Evolutionary conservation across 495 filamentous ascomycete species (phyloP).

Genomic region (Podospora pseudoanserina): DNA sequence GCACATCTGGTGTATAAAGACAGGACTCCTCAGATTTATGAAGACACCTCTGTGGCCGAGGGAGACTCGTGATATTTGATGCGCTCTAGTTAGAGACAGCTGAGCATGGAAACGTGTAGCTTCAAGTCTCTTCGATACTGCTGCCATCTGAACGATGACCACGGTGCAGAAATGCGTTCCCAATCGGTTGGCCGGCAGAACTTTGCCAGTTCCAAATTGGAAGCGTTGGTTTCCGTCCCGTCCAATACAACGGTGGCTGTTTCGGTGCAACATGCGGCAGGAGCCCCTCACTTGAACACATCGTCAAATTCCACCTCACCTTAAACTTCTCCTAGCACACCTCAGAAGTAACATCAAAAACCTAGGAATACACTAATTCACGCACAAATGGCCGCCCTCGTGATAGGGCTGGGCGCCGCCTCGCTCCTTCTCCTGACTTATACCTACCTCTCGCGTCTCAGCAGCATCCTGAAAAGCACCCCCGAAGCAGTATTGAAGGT

Average conservation of each 20-base stretch:
- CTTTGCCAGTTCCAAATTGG: no score
- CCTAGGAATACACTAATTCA: not conserved
- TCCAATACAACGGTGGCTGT: not conserved
- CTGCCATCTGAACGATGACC: not conserved
- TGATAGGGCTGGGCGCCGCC: not conserved
- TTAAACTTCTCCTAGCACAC: not conserved
- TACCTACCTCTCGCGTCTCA: slow-evolving; percentile 49
- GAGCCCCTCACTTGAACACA: not conserved
- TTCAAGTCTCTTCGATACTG: not conserved
- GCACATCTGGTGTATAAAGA: no score
- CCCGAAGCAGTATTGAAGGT: slow-evolving; percentile 45
- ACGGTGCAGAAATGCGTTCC: not conserved
- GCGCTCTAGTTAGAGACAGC: not conserved
- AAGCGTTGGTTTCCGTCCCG: not conserved
- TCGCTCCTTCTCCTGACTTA: slow-evolving; percentile 22
- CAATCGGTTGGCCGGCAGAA: not conserved
- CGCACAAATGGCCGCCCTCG: not conserved
- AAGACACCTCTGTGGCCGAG: no score
- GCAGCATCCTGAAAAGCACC: slow-evolving; percentile 42
- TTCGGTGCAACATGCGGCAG: not conserved
- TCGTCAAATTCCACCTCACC: not conserved
- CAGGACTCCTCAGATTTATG: no score
- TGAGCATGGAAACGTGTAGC: not conserved
- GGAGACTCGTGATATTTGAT: no score
- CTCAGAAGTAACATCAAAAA: not conserved